Conservation (phyloP, 768 basidiomycete species). For the Coprinopsis cinerea region DNA sequence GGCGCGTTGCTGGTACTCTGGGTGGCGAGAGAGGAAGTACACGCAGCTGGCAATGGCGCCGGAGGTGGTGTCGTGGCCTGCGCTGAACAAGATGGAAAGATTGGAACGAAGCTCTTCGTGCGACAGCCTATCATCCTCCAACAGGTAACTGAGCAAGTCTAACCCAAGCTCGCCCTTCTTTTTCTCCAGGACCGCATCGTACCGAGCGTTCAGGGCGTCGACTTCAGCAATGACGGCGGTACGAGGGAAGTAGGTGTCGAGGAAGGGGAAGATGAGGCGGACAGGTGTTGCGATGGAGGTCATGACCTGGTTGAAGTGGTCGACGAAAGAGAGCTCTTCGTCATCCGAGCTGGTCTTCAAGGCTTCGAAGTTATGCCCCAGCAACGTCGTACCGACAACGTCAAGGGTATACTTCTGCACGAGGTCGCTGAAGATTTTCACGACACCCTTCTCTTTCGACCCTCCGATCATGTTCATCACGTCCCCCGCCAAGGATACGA, state of each 20-base stretch:
- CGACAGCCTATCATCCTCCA: constrained; percentile 26
- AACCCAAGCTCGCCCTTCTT: constrained; percentile 27
- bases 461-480: constrained; percentile 25
- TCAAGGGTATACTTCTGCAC: constrained; percentile 22
- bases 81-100: constrained; percentile 31
- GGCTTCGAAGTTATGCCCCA: constrained; percentile 33
- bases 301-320: constrained; percentile 32
- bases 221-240: constrained; percentile 23
- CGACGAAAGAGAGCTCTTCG: constrained; percentile 29
- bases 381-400: constrained; percentile 29
- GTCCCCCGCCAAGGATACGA: constrained; percentile 24
- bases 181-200: constrained; percentile 20
- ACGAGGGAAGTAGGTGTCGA: constrained; percentile 25
- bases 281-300: constrained; percentile 27
- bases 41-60: constrained; percentile 31
- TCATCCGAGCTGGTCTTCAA: constrained; percentile 17
- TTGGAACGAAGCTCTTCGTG: constrained; percentile 31
- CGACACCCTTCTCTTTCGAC: not conserved
- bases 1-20: constrained; percentile 28
- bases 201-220: constrained; percentile 23
- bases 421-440: constrained; percentile 18
- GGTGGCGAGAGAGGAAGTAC: constrained; percentile 32
- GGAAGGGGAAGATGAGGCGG: constrained; percentile 27
- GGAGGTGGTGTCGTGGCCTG: constrained; percentile 36
- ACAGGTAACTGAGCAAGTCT: constrained; percentile 30